Evolutionary conservation across 1,284 basidiomycete genomes (phyloP).

Genomic region (Afroboletus lepidellus): DNA sequence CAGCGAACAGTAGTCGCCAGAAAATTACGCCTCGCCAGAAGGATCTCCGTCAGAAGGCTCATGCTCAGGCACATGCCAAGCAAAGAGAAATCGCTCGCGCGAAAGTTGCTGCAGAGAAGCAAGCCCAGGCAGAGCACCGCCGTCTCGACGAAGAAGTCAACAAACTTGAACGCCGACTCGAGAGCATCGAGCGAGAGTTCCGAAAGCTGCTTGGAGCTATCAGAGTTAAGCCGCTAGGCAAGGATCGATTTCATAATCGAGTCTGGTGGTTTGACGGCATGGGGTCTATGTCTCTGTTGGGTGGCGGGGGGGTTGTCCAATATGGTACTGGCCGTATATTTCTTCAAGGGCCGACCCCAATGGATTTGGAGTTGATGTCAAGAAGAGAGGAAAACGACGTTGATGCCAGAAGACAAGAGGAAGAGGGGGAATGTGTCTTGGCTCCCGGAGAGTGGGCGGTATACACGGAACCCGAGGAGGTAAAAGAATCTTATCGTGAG

Average conservation of each 20-base stretch:
- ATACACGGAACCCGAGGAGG: slow-evolving; percentile 86
- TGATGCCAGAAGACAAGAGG: slow-evolving; percentile 59
- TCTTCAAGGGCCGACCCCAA: slow-evolving; percentile 83
- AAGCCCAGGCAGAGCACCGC: slow-evolving; percentile 72
- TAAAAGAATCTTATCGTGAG: slow-evolving; percentile 32
- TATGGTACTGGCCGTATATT: slow-evolving; percentile 90
- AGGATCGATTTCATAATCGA: slow-evolving; percentile 91
- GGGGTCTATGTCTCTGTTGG: slow-evolving; percentile 77
- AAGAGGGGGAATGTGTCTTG: slow-evolving; percentile 78
- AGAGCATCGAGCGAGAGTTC: slow-evolving; percentile 91
- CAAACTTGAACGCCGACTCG: slow-evolving; percentile 75
- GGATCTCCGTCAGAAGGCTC: slow-evolving; percentile 53
- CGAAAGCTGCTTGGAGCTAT: slow-evolving; percentile 81
- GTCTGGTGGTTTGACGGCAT: slow-evolving; percentile 99
- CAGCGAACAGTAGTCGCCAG: slow-evolving; percentile 41
- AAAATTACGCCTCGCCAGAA: slow-evolving; percentile 51
- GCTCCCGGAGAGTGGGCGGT: slow-evolving; percentile 84
- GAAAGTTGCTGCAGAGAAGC: slow-evolving; percentile 70
- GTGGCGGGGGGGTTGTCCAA: slow-evolving; percentile 68
- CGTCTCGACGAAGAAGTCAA: slow-evolving; percentile 86
- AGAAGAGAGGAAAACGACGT: slow-evolving; percentile 61
- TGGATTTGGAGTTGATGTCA: slow-evolving; percentile 68
- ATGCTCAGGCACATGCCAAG: slow-evolving; percentile 64
- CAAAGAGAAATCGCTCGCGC: slow-evolving; percentile 72
- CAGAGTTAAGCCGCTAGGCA: slow-evolving; percentile 84